A percentile compares a stretch with the other conserved stretches of the same genome.
These are phyloP conservation scores for Steccherinum ochraceum DNA, from an alignment of 768 basidiomycete species.

Conservation along the genomic window DNA sequence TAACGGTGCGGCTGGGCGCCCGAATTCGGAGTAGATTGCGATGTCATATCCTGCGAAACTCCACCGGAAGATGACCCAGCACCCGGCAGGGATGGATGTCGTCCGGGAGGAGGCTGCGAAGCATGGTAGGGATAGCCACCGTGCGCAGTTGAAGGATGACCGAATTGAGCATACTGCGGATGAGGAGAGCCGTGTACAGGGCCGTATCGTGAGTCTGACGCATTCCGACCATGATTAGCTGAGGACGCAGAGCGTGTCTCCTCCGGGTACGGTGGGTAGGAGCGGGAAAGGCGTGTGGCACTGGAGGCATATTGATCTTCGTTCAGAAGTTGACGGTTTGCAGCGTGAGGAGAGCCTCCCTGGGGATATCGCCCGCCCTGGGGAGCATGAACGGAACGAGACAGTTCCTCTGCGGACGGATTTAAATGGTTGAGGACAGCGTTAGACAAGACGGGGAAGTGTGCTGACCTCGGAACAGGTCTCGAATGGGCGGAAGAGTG, in stretches of 20 bases:
- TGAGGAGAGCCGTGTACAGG: conserved; percentile 8
- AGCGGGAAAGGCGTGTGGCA: background rate
- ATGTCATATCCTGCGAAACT: background rate
- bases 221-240: conserved; percentile 10
- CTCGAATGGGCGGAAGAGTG: conserved; percentile 66
- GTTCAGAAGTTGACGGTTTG: background rate
- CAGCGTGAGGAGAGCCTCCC: conserved; percentile 3
- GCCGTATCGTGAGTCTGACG: conserved; percentile 14
- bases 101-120: conserved; percentile 39
- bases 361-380: conserved; percentile 2
- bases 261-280: conserved; percentile 3
- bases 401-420: conserved; percentile 16
- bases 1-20: conserved; percentile 41
- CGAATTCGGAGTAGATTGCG: conserved; percentile 12
- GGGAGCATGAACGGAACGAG: conserved; percentile 18
- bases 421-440: too few species aligned
- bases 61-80: conserved; percentile 4
- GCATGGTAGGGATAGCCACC: conserved; percentile 22
- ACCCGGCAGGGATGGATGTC: conserved; percentile 25
- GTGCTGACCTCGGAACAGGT: conserved; percentile 56
- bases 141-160: conserved; percentile 8
- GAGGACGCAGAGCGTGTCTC: conserved; percentile 7
- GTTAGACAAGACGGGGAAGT: too few species aligned
- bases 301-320: background rate
- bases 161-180: conserved; percentile 10